Evolutionary conservation across 805 yeast species (phyloP).

Genomic region (Torulaspora delbrueckii): DNA sequence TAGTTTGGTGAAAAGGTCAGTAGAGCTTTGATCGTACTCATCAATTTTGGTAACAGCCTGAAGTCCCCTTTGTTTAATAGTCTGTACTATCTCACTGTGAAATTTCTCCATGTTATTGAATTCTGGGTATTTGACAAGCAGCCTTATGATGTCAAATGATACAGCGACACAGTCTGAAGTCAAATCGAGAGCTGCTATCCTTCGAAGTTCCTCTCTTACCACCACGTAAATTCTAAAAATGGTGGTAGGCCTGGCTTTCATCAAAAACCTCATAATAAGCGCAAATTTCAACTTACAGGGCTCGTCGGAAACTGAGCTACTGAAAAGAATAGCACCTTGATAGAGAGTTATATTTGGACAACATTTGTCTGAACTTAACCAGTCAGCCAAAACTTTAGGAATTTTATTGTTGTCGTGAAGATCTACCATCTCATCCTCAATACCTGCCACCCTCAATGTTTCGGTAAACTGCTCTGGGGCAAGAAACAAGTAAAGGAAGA

Average conservation of each 20-base stretch:
- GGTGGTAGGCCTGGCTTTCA: constrained; percentile 32
- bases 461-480: constrained; percentile 37
- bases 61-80: constrained; percentile 26
- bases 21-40: constrained; percentile 6
- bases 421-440: constrained; percentile 32
- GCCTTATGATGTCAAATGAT: constrained; percentile 31
- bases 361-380: constrained; percentile 31
- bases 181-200: constrained; percentile 29
- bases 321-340: constrained; percentile 36
- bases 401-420: constrained; percentile 36
- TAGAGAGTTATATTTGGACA: constrained; percentile 34
- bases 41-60: constrained; percentile 9
- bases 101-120: constrained; percentile 27
- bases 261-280: constrained; percentile 31
- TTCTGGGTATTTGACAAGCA: constrained; percentile 32
- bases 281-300: constrained; percentile 35
- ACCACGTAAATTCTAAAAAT: constrained; percentile 34
- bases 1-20: constrained; percentile 13
- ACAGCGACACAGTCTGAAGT: constrained; percentile 33
- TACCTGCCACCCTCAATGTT: constrained; percentile 35
- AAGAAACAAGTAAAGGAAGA: constrained; percentile 36
- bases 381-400: constrained; percentile 37
- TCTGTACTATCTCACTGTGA: constrained; percentile 17
- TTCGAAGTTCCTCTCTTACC: constrained; percentile 33
- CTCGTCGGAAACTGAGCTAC: constrained; percentile 35